Evolutionary conservation across 2,329 filamentous ascomycete genomes (phyloP), one percentile per base, ranked within the genome.

Genomic region (Sordariomycetes sp.): DNA sequence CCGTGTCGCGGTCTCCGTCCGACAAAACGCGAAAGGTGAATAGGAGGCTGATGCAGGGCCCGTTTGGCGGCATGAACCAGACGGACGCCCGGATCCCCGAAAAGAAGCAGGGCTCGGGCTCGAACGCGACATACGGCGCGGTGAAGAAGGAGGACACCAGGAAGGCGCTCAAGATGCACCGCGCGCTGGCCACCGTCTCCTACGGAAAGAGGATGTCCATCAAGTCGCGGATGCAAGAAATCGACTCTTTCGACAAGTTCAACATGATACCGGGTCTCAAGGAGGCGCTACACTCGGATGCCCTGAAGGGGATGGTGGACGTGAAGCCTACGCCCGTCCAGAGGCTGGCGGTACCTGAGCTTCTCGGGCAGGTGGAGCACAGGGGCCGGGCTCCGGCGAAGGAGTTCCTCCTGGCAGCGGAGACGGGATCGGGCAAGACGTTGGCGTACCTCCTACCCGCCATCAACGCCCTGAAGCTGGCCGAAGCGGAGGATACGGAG

Each of bases 381-480:
- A 54, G 32, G 51, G 34, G 60, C n/a, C 69, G 67, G 57, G 60
- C 55, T 1, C 58, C 65, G 59, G 79, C 67, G 63, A 72, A 73
- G 60, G 80, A 76, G 73, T 97, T 90, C 67, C 79, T 99, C 14
- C 78, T 99, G 55, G 94, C 94, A 3, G 94, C 94, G 12, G 94
- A 99, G 76, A 99, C 94, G 0, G 94, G 94, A 14, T 97, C 94
- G 0, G 94, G 94, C 60, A 99, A 99, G 76, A 99, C 94, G 1
- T 76, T 99, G 61, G 90, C 94, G 10, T 99, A 99, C 68, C 76
- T 97, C 5, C 73, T 97, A 5, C 95, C 94, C 0, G 80, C 87
- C 18, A 78, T 99, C 57, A 85, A 99, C 71, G 88, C 89, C 10
- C 72, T 99, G 65, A 99, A 99, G 74, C 76, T 82, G 37, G 85